Base-by-base conservation (phyloP, 169 alveolate species). In the Cryptosporidium sp. region DNA sequence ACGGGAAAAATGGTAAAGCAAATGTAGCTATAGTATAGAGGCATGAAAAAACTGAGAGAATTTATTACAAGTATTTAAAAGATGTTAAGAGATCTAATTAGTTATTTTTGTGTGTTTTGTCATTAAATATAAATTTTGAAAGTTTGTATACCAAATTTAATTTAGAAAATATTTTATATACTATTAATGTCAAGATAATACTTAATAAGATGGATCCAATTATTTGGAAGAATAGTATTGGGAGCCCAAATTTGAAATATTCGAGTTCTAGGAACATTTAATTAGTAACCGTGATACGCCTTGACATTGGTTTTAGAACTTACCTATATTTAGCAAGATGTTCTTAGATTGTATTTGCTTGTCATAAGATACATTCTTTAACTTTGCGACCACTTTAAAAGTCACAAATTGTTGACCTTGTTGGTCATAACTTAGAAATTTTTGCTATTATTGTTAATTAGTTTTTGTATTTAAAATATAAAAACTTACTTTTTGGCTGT, bases 261-360 rank as follows among this genome's bases (percentile, higher is more conserved):
- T 70, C 67, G 8, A 70, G 39, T 44, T 48, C 84, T 70, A 44
- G 10, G 16, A 6, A 16, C 12, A 18, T 70, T 23, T 18, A 70
- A 70, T 23, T 29, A 39, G 67, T 45, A 4, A 3, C 21, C 14
- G 44, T 3, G 10, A 29, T n/a, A 6, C 26, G 37, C 18, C 10
- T 23, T 29, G 16, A 39, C 0, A n/a, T 7, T 10, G 35, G 16
- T 16, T 26, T 60, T 1, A 6, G 23, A 35, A 58, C 70, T 26
- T 75, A 75, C 86, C 71, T 33, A 75, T 53, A 56, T 60, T 75
- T 9, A 75, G 29, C 18, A 56, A 42, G 26, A 75, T 60, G n/a
- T 23, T 23, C 9, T 35, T 75, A 31, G 52, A 56, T n/a, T 60
- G 35, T 33, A 75, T 56, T 37, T 37, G 39, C 31, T 18, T 37